These are phyloP conservation scores for Dactylellina haptotyla DNA, from an alignment of 2,329 filamentous ascomycete genomes.

Conservation along the genomic window DNA sequence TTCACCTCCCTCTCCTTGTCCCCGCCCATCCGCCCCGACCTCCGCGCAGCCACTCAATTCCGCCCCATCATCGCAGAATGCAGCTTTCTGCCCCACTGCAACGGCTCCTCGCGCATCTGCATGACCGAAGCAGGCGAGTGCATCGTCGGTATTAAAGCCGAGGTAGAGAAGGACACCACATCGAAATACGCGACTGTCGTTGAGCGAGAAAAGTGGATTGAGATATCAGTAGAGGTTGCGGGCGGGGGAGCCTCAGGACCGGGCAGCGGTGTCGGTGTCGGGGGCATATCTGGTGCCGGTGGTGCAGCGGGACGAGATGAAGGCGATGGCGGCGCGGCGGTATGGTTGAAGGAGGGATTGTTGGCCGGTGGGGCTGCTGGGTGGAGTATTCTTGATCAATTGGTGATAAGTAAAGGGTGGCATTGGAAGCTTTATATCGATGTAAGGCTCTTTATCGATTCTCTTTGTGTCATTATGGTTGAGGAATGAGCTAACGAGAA, in stretches of 20 bases:
- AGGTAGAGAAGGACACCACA: slow-evolving; percentile 77
- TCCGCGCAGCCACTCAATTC: slow-evolving; percentile 83
- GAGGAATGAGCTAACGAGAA: slow-evolving; percentile 3
- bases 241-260: slow-evolving; percentile 84
- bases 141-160: slow-evolving; percentile 92
- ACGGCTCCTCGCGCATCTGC: slow-evolving; percentile 91
- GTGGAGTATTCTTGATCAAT: slow-evolving; percentile 67
- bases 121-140: slow-evolving; percentile 96
- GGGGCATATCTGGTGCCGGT: slow-evolving; percentile 55
- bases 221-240: slow-evolving; percentile 90
- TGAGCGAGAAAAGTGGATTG: slow-evolving; percentile 75
- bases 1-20: slow-evolving; percentile 82
- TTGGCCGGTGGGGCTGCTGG: slow-evolving; percentile 33
- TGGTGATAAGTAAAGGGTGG: slow-evolving; percentile 90
- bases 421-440: slow-evolving; percentile 98
- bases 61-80: slow-evolving; percentile 90
- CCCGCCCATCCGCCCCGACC: slow-evolving; percentile 90
- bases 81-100: slow-evolving; percentile 85
- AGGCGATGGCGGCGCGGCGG: slow-evolving; percentile 47
- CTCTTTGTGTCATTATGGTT: slow-evolving; percentile 46
- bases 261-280: slow-evolving; percentile 43
- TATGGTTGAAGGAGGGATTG: slow-evolving; percentile 53
- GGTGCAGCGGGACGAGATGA: slow-evolving; percentile 46
- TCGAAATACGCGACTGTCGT: slow-evolving; percentile 61
- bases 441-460: slow-evolving; percentile 67